Evolutionary conservation across 2,329 filamentous ascomycete genomes (phyloP), one percentile per base, ranked within the genome.

Genomic region (Alternaria sp.): DNA sequence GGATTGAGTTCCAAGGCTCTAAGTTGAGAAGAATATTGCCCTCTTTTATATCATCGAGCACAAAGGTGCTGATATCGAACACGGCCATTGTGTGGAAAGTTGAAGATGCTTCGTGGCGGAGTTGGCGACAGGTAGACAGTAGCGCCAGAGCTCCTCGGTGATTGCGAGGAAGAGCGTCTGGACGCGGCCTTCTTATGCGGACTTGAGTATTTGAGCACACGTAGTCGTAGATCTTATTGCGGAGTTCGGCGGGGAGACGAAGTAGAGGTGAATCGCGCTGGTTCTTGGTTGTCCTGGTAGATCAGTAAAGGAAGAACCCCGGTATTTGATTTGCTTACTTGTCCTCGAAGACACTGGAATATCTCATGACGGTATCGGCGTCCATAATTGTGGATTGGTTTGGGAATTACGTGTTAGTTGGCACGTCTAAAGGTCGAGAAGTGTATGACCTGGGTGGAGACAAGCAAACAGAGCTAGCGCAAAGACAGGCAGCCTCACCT

Each of bases 41-140:
- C 4, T 10, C 0, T 0, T 10, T 37, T 2, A 37, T 0, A 2
- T 37, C 2, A 3, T 10, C 2, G 1, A 37, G 33, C 0, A n/a
- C 33, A 37, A 5, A 37, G 33, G 15, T 37, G 15, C 15, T 37
- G 33, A 37, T 2, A 3, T 37, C 4, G 33, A 37, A n/a, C 8
- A 37, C 33, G 3, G 33, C 8, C 15, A 37, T 37, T 37, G 33
- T 37, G 33, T 37, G 33, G 33, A 37, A 37, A 5, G 33, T 37
- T n/a, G 33, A 37, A n/a, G 1, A n/a, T n/a, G 33, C 1, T 37
- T 37, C 33, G 3, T 37, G 33, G 33, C 33, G 33, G 15, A 37
- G 15, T 1, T 37, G 33, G 15, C 33, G 33, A 2, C 33, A 37
- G 15, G 33, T 37, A 37, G 33, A 37, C 15, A 37, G 1, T 37